These are phyloP conservation scores for Fagopyrum esculentum DNA, from an alignment of 148 eudicot species.

Conservation along the genomic window DNA sequence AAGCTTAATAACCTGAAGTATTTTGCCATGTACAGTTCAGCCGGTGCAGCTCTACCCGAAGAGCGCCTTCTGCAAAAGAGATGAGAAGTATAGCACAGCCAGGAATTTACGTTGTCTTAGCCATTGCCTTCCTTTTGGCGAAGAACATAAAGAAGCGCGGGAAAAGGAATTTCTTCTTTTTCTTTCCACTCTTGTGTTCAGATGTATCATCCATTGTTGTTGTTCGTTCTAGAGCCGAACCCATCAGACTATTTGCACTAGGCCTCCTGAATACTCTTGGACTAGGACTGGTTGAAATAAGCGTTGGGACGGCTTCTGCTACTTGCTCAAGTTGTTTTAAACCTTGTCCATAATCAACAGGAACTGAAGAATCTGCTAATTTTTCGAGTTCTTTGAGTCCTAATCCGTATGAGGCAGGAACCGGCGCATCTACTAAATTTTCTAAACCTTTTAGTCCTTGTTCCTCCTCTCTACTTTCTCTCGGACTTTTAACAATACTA, in stretches of 20 bases:
- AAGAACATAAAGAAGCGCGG: constrained; percentile 43
- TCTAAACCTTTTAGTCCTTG: constrained; percentile 22
- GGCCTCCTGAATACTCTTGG: constrained; percentile 20
- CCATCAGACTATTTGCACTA: constrained; percentile 17
- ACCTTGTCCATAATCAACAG: constrained; percentile 28
- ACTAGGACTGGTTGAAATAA: constrained; percentile 17
- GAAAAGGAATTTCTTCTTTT: constrained; percentile 30
- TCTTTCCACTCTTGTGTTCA: constrained; percentile 21
- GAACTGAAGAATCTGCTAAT: constrained; percentile 23
- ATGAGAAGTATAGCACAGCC: not conserved
- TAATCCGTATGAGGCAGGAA: constrained; percentile 10
- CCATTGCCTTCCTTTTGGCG: constrained; percentile 22
- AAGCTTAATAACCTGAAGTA: not conserved
- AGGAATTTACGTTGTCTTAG: constrained; percentile 22
- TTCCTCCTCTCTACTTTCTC: constrained; percentile 39
- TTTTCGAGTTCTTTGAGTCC: constrained; percentile 29
- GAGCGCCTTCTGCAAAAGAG: not conserved
- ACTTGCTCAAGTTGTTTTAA: constrained; percentile 31
- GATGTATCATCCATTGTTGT: not conserved
- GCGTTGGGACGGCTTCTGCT: constrained; percentile 15
- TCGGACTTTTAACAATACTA: constrained; percentile 28
- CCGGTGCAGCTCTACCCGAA: not conserved
- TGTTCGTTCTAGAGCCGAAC: not conserved
- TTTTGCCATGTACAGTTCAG: not conserved
- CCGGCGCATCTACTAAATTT: not conserved